A percentile compares a stretch with the other conserved stretches of the same genome.
phyloP scores from a whole-genome alignment of 768 basidiomycete species.

The Pluteus cervinus region DNA sequence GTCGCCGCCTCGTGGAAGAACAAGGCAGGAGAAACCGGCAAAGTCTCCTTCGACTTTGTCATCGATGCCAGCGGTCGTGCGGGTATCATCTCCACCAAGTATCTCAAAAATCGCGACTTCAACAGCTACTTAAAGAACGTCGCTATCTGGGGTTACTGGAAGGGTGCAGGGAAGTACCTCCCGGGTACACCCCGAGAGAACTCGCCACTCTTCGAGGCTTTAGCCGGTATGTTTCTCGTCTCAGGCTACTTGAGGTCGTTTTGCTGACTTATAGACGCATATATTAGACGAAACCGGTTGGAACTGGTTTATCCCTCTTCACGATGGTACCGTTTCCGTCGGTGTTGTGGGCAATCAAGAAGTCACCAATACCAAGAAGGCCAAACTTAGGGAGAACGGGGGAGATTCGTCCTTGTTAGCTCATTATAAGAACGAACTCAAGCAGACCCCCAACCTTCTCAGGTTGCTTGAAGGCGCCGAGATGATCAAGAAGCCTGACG shows the following conservation, averaged over 20 bases:
- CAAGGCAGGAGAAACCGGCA: constrained; percentile 26
- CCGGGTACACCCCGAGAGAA: constrained; percentile 35
- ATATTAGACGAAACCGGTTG: constrained; percentile 51
- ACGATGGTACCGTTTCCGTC: constrained; percentile 42
- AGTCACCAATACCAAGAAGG: constrained; percentile 25
- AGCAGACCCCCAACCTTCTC: constrained; percentile 24
- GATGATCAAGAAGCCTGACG: too few relatives aligned
- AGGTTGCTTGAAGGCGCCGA: constrained; percentile 21
- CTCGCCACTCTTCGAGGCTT: constrained; percentile 48
- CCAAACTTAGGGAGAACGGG: constrained; percentile 10
- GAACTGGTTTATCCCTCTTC: constrained; percentile 53
- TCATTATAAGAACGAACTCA: constrained; percentile 33
- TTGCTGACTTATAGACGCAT: neutral
- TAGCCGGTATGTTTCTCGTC: constrained; percentile 33
- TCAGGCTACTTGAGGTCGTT: neutral
- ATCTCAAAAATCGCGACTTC: constrained; percentile 49
- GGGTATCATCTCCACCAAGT: constrained; percentile 54
- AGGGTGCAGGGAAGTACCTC: constrained; percentile 36
- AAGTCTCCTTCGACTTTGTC: constrained; percentile 51
- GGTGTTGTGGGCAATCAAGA: constrained; percentile 43
- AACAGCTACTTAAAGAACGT: constrained; percentile 50
- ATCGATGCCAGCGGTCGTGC: constrained; percentile 58
- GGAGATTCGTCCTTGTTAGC: constrained; percentile 16
- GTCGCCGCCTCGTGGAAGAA: constrained; percentile 32
- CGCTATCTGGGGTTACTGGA: constrained; percentile 69